Conservation (phyloP, 148 eudicot species). For the Beta vulgaris region DNA sequence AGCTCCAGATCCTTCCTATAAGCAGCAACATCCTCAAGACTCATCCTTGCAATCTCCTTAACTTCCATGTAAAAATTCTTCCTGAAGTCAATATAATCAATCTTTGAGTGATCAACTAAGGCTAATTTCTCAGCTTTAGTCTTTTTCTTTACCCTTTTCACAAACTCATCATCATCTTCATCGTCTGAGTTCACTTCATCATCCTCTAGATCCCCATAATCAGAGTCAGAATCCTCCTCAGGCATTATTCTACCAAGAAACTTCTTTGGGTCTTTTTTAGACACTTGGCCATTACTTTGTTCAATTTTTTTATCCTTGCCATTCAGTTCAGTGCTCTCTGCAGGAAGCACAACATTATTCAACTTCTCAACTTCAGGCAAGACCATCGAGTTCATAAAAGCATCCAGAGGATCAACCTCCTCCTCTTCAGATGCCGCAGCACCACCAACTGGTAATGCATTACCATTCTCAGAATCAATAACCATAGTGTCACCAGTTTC, state of each 20-base stretch:
- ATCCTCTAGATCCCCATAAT: constrained; percentile 46
- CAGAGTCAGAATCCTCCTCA: constrained; percentile 70
- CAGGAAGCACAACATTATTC: constrained; percentile 30
- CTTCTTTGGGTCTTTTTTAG: constrained; percentile 42
- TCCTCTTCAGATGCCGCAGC: constrained; percentile 48
- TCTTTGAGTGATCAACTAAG: constrained; percentile 81
- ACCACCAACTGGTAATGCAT: constrained; percentile 25
- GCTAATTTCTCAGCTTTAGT: constrained; percentile 75
- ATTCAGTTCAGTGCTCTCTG: constrained; percentile 27
- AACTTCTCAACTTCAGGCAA: constrained; percentile 78
- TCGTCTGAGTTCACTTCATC: constrained; percentile 55
- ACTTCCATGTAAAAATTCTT: constrained; percentile 78
- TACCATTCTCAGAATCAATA: constrained; percentile 43
- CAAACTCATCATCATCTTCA: constrained; percentile 83
- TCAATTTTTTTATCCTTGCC: constrained; percentile 28
- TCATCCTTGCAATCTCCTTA: constrained; percentile 69
- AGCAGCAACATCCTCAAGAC: constrained; percentile 56
- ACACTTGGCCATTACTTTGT: constrained; percentile 26
- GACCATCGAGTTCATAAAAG: constrained; percentile 70
- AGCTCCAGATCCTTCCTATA: constrained; percentile 63
- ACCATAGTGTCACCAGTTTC: constrained; percentile 45
- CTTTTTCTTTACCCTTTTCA: constrained; percentile 79
- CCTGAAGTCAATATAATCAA: constrained; percentile 57
- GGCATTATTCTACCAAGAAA: constrained; percentile 70
- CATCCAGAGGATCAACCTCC: constrained; percentile 81